Evolutionary conservation across 2,329 filamentous ascomycete species (phyloP), one percentile per base, ranked within the genome.

Genomic region (Calonectria fujianensis): DNA sequence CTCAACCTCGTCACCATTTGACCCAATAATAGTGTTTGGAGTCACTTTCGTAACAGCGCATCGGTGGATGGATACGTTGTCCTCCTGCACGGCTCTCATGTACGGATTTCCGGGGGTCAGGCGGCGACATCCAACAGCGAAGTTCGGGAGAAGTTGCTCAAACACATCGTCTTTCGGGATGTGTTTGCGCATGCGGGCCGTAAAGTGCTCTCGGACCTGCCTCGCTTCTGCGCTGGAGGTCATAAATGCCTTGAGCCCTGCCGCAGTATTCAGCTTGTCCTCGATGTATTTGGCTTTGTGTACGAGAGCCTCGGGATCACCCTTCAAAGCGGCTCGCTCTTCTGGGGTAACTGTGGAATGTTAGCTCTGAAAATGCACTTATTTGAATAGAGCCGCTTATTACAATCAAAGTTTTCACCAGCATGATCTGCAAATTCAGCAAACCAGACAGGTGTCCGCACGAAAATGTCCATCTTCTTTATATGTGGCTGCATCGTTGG

Each of bases 111-210:
- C 69, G 0, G 69, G 69, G 1, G 69, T 72, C 13, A 72, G 48
- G 6, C 69, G 50, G n/a, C 69, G 69, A 31, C 69, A 72, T 10
- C 69, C 69, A 37, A 72, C 69, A 4, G 69, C 69, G n/a, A 72
- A 72, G 18, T 72, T 29, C 1, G 69, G 69, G 4, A 70, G 59
- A 10, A 70, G 57, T 20, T 64, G 54, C 20, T 70, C 41, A 13
- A 70, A 65, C 11, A 70, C 31, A 6, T 50, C 51, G 8, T 70
- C 69, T 27, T 24, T 54, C 2, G 39, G 24, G 11, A 70, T 70
- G 29, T 65, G 20, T 32, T 63, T 52, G 31, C 69, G 54, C 69
- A 70, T 70, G 2, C 69, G 39, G 18, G 41, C 31, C 4, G 69
- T 70, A 29, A 64, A 70, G 32, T 70, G 69, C 32, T 70, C 57